Conservation (phyloP, 345 rosid species). For the Ceriops zippeliana region DNA sequence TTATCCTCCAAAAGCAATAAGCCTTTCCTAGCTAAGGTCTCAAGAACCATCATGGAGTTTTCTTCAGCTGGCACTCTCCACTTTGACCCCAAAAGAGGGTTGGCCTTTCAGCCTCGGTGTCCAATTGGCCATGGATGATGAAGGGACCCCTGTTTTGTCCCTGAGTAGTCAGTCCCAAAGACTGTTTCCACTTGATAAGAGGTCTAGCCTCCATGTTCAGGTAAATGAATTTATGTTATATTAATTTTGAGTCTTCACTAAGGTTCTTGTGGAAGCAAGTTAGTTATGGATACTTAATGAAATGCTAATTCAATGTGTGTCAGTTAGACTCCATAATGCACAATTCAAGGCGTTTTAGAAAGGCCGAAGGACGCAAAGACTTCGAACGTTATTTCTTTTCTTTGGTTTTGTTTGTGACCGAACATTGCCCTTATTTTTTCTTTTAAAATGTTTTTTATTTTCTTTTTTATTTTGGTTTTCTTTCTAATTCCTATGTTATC, state of each 20-base stretch:
- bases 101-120: slow-evolving; percentile 87
- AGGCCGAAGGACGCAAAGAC: slow-evolving; percentile 49
- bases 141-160: slow-evolving; percentile 77
- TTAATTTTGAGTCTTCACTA: neutral
- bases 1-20: slow-evolving; percentile 25
- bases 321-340: slow-evolving; percentile 87
- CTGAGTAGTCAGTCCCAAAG: slow-evolving; percentile 35
- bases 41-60: slow-evolving; percentile 82
- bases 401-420: neutral
- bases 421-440: neutral
- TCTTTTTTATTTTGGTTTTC: too few relatives aligned
- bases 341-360: slow-evolving; percentile 70
- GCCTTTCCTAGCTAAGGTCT: slow-evolving; percentile 80
- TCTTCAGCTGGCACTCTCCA: slow-evolving; percentile 71
- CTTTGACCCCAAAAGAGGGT: slow-evolving; percentile 44
- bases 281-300: neutral
- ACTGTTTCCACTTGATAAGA: slow-evolving; percentile 41
- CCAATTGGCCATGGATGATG: slow-evolving; percentile 68
- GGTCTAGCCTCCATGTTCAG: slow-evolving; percentile 92
- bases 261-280: too few relatives aligned
- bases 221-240: slow-evolving; percentile 19
- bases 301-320: slow-evolving; percentile 16
- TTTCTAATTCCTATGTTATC: too few relatives aligned
- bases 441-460: neutral
- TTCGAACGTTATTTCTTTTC: slow-evolving; percentile 42